Conservation (phyloP, 129 eudicot species). For the Tagetes patula region DNA sequence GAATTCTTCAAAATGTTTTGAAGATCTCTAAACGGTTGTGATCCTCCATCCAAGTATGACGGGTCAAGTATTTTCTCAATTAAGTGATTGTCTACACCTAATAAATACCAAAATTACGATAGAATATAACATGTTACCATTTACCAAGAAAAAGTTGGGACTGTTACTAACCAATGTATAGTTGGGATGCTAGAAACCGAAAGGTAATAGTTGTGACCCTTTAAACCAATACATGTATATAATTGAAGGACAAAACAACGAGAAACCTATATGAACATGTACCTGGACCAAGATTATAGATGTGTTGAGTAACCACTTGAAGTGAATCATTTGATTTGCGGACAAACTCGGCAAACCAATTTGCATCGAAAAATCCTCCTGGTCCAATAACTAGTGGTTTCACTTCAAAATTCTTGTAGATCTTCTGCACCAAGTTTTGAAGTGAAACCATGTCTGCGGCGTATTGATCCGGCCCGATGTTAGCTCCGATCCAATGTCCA, state of each 20-base stretch:
- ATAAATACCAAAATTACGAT: neutral
- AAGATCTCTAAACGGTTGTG: constrained; percentile 47
- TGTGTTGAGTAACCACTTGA: constrained; percentile 72
- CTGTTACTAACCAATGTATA: too few species aligned
- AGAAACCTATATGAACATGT: neutral
- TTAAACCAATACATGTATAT: too few species aligned
- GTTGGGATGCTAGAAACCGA: too few species aligned
- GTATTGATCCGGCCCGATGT: constrained; percentile 60
- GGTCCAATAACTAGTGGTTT: constrained; percentile 76
- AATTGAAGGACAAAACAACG: too few species aligned
- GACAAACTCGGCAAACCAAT: constrained; percentile 55
- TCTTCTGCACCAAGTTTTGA: constrained; percentile 44
- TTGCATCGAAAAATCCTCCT: constrained; percentile 76
- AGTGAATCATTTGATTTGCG: constrained; percentile 52
- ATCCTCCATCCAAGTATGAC: constrained; percentile 51
- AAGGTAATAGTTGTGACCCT: too few species aligned
- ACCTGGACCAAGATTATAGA: constrained; percentile 91
- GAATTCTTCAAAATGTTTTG: constrained; percentile 48
- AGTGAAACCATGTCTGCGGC: constrained; percentile 51
- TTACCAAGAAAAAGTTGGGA: too few species aligned
- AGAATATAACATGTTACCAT: too few species aligned
- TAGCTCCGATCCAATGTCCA: constrained; percentile 64
- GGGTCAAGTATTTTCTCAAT: constrained; percentile 68
- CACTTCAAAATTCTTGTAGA: constrained; percentile 43
- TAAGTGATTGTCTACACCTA: constrained; percentile 58